Evolutionary conservation across 2,329 filamentous ascomycete species (phyloP).

Genomic region (Fusarium devonianum): DNA sequence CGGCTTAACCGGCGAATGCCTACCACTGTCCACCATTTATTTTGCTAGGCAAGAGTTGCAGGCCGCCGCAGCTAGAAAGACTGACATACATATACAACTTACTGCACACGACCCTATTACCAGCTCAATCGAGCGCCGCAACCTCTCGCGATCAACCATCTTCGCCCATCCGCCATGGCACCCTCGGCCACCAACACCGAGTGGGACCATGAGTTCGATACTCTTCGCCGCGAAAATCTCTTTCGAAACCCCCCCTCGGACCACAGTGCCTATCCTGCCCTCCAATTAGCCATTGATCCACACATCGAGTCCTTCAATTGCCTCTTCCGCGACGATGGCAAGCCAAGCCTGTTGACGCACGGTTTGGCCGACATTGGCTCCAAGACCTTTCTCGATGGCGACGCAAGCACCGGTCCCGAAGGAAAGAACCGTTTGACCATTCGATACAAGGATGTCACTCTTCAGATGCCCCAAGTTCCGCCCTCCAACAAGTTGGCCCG

Average conservation of each 20-base stretch:
- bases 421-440: conserved; percentile 79
- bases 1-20: conserved; percentile 28
- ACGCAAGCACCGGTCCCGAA: conserved; percentile 65
- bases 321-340: conserved; percentile 76
- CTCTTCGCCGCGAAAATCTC: conserved; percentile 82
- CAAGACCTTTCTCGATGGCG: conserved; percentile 85
- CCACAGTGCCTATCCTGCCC: conserved; percentile 83
- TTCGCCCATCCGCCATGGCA: conserved; percentile 55
- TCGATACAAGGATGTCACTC: conserved; percentile 79
- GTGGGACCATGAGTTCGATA: conserved; percentile 89
- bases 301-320: conserved; percentile 97
- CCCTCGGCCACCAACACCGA: conserved; percentile 67
- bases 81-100: neutral
- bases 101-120: neutral
- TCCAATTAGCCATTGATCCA: conserved; percentile 85
- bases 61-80: neutral
- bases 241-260: conserved; percentile 90
- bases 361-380: conserved; percentile 88
- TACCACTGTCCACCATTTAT: conserved; percentile 15
- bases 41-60: conserved; percentile 16
- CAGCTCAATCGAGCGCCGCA: neutral
- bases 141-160: conserved; percentile 9
- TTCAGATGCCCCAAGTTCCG: conserved; percentile 83
- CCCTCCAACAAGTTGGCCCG: conserved; percentile 82
- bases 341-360: conserved; percentile 67